Base-by-base conservation (phyloP, 1,284 basidiomycete species). In the Porodaedalea pini region DNA sequence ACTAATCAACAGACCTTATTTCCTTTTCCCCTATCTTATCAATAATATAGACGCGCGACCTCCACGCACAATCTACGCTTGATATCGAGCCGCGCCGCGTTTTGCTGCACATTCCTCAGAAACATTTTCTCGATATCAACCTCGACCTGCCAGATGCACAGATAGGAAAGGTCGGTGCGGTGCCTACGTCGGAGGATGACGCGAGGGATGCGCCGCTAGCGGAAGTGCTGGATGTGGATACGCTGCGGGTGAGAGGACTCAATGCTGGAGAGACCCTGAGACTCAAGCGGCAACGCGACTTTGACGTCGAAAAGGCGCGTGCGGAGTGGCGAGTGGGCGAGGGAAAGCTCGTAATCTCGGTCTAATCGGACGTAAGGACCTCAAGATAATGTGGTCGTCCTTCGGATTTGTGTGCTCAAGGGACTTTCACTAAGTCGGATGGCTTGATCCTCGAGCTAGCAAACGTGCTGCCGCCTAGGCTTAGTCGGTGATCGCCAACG, bases 261-360 rank as follows among this genome's bases (percentile, higher is more conserved):
- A 59, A 59, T 40, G 58, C 53, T 3, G 58, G 58, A 25, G 62
- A 70, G 31, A 69, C 72, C 0, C 64, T 85, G 53, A 69, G 66
- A 59, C 72, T 87, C 37, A 86, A 85, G 64, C 75, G 79, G 29
- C 74, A 79, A 61, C 73, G 80, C 13, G 73, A 76, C 27, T 75
- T 90, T 27, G 75, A 85, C 58, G 79, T 88, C 0, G 83, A 86
- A 19, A 68, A 62, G 1, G 85, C 85, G 1, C 72, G 67, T 41
- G 85, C 84, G 3, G 83, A 87, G 66, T 89, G 86, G 86, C 73
- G 72, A 25, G 75, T 86, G 25, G 75, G 68, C 3, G 78, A 84
- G 54, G 73, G 72, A 21, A 61, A 69, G 52, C 66, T 89, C 48
- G 64, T 81, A 6, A 55, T 81, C 0, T 64, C 32, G 37, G 52